Conservation (phyloP, 305 asterid genomes). For the Fraxinus greggii region DNA sequence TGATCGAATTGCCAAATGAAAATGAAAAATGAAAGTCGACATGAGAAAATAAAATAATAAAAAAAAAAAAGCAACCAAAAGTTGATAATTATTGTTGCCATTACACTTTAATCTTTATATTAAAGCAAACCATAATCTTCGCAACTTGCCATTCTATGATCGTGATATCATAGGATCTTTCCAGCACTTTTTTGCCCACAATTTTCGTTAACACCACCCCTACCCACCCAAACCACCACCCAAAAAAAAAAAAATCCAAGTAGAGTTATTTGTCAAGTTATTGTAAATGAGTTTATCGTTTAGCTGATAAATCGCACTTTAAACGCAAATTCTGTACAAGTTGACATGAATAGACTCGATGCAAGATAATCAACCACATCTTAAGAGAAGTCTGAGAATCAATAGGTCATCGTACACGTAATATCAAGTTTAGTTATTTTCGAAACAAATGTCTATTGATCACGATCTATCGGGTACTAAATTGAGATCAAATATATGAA, state of each 20-base stretch:
- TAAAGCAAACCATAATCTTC: background rate
- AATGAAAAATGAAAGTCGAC: background rate
- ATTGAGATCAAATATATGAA: background rate
- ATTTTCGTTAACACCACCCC: background rate
- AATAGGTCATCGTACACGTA: background rate
- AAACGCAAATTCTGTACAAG: background rate
- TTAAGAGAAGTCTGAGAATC: background rate
- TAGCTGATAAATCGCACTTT: background rate
- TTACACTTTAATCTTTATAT: background rate
- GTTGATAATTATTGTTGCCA: background rate
- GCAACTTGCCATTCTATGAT: background rate
- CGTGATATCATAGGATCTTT: background rate
- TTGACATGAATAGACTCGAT: background rate
- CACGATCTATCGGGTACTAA: background rate
- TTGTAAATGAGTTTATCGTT: background rate
- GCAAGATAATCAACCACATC: background rate
- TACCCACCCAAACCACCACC: too few relatives aligned
- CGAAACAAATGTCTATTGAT: background rate
- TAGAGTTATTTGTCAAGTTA: conserved; percentile 13
- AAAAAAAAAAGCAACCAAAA: too few relatives aligned
- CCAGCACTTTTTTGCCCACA: background rate
- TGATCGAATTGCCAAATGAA: background rate
- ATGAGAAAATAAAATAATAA: background rate
- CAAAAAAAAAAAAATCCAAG: conserved; percentile 6
- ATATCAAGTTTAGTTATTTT: background rate